Conservation (phyloP, 257 asterid genomes). For the Verbena officinalis region DNA sequence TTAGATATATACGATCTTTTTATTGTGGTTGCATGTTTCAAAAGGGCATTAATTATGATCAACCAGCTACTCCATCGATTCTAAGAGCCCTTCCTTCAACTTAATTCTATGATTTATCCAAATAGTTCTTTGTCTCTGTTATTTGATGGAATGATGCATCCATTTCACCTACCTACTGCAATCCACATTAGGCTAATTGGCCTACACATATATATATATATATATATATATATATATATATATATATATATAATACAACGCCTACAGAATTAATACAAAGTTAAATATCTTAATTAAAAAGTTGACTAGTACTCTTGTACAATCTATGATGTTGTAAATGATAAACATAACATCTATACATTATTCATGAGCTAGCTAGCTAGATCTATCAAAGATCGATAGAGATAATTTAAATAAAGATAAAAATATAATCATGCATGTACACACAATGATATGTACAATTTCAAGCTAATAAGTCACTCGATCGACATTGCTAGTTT, state of each 20-base stretch:
- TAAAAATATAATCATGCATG: not conserved
- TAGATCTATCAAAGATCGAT: no score
- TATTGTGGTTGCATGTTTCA: not conserved
- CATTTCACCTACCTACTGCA: slow-evolving; percentile 31
- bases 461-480: not conserved
- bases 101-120: slow-evolving; percentile 9
- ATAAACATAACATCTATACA: no score
- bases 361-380: no score
- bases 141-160: slow-evolving; percentile 6
- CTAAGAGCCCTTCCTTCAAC: slow-evolving; percentile 14
- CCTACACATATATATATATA: not conserved
- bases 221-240: not conserved
- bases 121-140: slow-evolving; percentile 6
- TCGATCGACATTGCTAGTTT: not conserved
- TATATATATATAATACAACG: not conserved
- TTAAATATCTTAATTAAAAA: not conserved
- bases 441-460: not conserved
- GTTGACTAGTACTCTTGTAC: not conserved
- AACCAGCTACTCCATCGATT: not conserved
- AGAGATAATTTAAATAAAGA: not conserved
- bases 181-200: no score
- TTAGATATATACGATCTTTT: no score
- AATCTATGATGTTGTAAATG: no score
- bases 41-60: not conserved
- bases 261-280: not conserved